phyloP scores from a whole-genome alignment of 2,329 filamentous ascomycete genomes.

The Sporothrix pallida region DNA sequence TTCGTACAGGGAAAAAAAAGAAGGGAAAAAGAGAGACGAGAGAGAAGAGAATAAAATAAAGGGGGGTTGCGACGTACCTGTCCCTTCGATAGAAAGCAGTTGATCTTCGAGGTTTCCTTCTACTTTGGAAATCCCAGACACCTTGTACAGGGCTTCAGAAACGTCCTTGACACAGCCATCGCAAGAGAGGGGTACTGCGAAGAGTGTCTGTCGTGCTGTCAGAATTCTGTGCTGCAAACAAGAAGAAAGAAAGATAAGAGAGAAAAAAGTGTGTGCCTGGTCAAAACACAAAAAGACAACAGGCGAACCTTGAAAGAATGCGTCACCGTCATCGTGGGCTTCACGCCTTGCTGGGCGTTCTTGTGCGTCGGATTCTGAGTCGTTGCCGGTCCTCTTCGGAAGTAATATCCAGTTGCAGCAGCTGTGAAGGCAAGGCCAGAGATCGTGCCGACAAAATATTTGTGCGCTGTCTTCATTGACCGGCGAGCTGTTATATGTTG shows the following conservation, averaged over 20 bases:
- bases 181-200: constrained; percentile 93
- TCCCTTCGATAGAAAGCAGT: constrained; percentile 83
- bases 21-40: background rate
- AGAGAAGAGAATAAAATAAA: background rate
- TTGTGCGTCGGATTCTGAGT: background rate
- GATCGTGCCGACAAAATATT: constrained; percentile 18
- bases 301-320: constrained; percentile 54
- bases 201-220: constrained; percentile 71
- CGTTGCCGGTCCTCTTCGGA: constrained; percentile 9
- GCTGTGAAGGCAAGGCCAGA: constrained; percentile 30
- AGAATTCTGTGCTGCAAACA: constrained; percentile 34
- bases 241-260: background rate
- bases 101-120: constrained; percentile 83
- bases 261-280: constrained; percentile 10
- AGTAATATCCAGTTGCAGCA: constrained; percentile 19
- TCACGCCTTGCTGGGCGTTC: constrained; percentile 8
- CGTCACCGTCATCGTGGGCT: constrained; percentile 51
- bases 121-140: constrained; percentile 82
- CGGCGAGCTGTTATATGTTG: background rate
- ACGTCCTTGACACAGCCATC: constrained; percentile 87
- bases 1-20: background rate
- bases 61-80: constrained; percentile 53
- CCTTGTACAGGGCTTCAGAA: constrained; percentile 74
- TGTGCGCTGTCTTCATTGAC: constrained; percentile 27
- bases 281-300: background rate